Evolutionary conservation across 2,329 filamentous ascomycete species (phyloP).

Genomic region (Rachicladosporium sp.): DNA sequence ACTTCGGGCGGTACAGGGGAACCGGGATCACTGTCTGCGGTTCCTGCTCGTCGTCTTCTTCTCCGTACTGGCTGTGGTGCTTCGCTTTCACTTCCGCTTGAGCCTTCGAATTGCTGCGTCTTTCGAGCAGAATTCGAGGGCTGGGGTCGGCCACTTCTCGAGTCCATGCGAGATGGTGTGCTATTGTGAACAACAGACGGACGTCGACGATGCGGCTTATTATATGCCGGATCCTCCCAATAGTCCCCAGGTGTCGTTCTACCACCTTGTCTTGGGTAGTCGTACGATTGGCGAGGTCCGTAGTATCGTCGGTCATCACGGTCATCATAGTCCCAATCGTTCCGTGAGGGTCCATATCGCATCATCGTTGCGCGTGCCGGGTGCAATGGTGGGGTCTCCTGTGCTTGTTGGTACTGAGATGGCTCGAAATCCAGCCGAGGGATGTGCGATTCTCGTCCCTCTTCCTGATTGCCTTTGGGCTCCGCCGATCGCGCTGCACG

Average conservation of each 20-base stretch:
- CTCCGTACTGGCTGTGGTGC: conserved; percentile 5
- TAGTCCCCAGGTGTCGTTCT: conserved; percentile 6
- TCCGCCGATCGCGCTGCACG: conserved; percentile 2
- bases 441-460: background rate
- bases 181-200: conserved; percentile 4
- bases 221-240: conserved; percentile 15
- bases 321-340: conserved; percentile 13
- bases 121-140: background rate
- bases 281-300: conserved; percentile 13
- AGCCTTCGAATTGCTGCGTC: conserved; percentile 11
- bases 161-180: conserved; percentile 1
- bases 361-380: background rate
- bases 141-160: background rate
- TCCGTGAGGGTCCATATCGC: conserved; percentile 6
- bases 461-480: background rate
- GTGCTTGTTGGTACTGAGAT: background rate
- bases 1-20: conserved; percentile 13
- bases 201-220: conserved; percentile 12
- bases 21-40: background rate
- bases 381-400: conserved; percentile 1
- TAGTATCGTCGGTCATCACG: conserved; percentile 9
- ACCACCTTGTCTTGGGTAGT: conserved; percentile 12
- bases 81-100: conserved; percentile 13
- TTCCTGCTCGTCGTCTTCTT: conserved; percentile 1
- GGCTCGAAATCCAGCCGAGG: background rate